Base-by-base conservation (phyloP, 805 yeast genomes). In the Saccharomyces jurei region DNA sequence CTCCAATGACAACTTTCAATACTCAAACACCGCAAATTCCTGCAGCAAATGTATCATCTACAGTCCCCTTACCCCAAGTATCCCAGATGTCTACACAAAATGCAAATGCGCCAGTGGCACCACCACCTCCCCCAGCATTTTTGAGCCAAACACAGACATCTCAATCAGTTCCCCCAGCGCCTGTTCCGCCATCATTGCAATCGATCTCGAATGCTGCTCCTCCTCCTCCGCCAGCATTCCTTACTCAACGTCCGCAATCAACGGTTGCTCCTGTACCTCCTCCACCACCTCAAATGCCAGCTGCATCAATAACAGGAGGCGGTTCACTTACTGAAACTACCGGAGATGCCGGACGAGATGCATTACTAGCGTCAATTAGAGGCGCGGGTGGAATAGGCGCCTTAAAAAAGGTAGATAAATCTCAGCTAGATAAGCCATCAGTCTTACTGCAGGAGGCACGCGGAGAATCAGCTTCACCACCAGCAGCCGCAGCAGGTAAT, bases 351-450 rank as follows among this genome's bases (percentile, higher is more conserved):
- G 84, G 84, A 0, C 76, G 96, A 61, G 96, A 87, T 68, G 96
- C 96, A 0, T 76, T 92, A 46, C 74, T 92, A 56, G 87, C 95
- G 0, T 89, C 97, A 0, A 92, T 92, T 60, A 78, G 96, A 61
- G 81, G 84, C 41, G 84, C 96, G 0, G 86, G 84, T 13, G 91
- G 92, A 41, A 41, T 91, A 4, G 84, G 86, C 0, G 64, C 81
- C 5, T 77, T 92, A 60, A 81, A 77, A 59, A 89, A 84, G 66
- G 86, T 86, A 1, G 97, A 92, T 69, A 92, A 90, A 70, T 71
- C 89, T 0, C 90, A 86, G 62, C 73, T 89, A 46, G 97, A 91
- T 36, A 81, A 78, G 57, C 96, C 97, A 9, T 82, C 86, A 41
- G 88, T 80, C 0, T 62, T 87, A 17, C 70, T 87, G 17, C 87